Percentiles rank a stretch among this genome's conserved stretches.
Evolutionary conservation across 495 filamentous ascomycete genomes (phyloP).

Genomic region (Chaetomium cochliodes): DNA sequence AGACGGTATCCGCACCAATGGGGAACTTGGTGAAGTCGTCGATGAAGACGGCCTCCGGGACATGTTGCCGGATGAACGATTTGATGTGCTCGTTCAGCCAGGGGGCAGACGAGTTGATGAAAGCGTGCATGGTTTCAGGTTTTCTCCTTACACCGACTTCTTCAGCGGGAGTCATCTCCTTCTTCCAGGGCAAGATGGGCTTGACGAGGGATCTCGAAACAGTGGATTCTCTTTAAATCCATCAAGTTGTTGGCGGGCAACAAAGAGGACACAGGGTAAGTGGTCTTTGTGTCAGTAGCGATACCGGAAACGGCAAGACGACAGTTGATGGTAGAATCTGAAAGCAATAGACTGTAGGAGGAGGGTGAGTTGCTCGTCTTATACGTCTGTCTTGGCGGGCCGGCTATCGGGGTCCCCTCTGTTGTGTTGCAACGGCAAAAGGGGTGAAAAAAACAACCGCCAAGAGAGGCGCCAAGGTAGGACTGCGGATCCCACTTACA

Average conservation of each 20-base stretch:
- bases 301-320: not conserved
- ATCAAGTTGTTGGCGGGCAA: conserved; percentile 2
- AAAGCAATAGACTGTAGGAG: not conserved
- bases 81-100: conserved; percentile 30
- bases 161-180: conserved; percentile 17
- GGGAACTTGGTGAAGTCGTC: conserved; percentile 26
- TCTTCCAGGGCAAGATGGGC: conserved; percentile 20
- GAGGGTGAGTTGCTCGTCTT: not conserved
- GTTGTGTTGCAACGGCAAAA: conserved; percentile 7
- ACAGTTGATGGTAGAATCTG: not conserved
- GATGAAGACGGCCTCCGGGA: conserved; percentile 23
- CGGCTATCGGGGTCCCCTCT: not conserved
- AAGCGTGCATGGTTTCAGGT: conserved; percentile 24
- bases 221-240: conserved; percentile 3
- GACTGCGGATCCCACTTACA: conserved; percentile 14
- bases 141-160: not conserved
- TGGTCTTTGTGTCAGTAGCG: conserved; percentile 4
- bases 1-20: conserved; percentile 6
- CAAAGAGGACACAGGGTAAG: too few species aligned
- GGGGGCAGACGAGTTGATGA: conserved; percentile 17
- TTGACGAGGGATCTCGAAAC: conserved; percentile 24
- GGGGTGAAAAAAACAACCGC: conserved; percentile 7
- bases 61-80: conserved; percentile 26
- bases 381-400: conserved; percentile 10
- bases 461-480: conserved; percentile 12